Conservation (phyloP, 768 basidiomycete species). For the Termitomyces sp. region DNA sequence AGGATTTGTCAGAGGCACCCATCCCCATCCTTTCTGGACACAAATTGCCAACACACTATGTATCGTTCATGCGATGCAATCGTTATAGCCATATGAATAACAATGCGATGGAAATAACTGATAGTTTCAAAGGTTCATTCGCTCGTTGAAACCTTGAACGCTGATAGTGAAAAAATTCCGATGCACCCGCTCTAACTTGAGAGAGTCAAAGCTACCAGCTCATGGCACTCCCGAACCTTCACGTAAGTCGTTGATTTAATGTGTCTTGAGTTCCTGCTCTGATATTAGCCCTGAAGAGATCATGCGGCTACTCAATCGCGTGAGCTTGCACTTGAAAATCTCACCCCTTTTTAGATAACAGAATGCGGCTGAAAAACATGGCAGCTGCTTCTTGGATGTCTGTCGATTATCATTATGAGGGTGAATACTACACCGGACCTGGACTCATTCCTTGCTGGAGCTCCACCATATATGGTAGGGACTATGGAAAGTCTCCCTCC, state of each 20-base stretch:
- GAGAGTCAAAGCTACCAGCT: background rate
- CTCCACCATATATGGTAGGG: conserved; percentile 9
- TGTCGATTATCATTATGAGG: background rate
- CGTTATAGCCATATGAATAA: background rate
- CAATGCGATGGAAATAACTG: background rate
- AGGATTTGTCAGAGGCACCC: background rate
- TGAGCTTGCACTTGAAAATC: background rate
- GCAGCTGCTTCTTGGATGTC: background rate
- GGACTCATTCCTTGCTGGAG: conserved; percentile 2
- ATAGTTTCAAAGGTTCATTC: background rate
- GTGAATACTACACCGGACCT: background rate
- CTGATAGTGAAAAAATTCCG: background rate
- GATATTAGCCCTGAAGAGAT: background rate
- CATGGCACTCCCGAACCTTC: background rate
- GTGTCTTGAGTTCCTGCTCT: background rate
- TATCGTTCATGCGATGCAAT: background rate
- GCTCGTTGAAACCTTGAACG: background rate
- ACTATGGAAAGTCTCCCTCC: background rate
- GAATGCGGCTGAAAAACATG: conserved; percentile 10
- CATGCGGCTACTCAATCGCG: background rate
- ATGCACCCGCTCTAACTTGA: background rate
- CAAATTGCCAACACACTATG: background rate
- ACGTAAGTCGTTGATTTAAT: background rate
- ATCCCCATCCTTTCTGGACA: background rate
- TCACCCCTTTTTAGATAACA: conserved; percentile 2